Evolutionary conservation across 257 asterid genomes (phyloP), one percentile per base, ranked within the genome.

Genomic region (Oldenlandia corymbosa): DNA sequence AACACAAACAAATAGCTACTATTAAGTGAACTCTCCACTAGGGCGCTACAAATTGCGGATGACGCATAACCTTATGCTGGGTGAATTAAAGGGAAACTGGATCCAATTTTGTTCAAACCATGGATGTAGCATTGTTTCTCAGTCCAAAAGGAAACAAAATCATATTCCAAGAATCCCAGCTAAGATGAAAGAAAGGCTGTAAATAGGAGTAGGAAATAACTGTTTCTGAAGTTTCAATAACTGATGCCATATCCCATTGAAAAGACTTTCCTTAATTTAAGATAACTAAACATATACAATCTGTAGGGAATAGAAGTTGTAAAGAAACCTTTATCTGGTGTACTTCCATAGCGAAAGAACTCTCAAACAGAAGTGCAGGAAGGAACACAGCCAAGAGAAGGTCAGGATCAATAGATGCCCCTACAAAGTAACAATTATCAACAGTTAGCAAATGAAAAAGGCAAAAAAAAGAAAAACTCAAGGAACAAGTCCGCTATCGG

Each of bases 351-450:
- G 81, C 80, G 77, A 92, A 92, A 30, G 99, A 81, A 75, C 99
- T 87, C 87, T 92, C 97, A 41, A 89, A 92, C 68, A 92, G 99
- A 73, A 92, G 97, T 13, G 99, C 96, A 27, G 99, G 99, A 73
- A 92, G 99, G 82, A 92, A 92, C 65, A 92, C 94, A 36, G 95
- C 96, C 88, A 92, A 76, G 57, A 92, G 89, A 78, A 92, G 97
- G 71, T 92, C 85, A n/a, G 99, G 99, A 80, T 92, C 82, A 67
- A 92, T 92, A 75, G 73, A 67, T 74, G 88, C 84, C 99, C 99
- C 99, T 92, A 67, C 30, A 73, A 36, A 18, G 41, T 54, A 66
- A 71, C 49, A 64, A 10, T 7, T 10, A 39, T 39, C 45, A 43
- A 43, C 9, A 43, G 5, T 12, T 43, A 2, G 4, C 12, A 39